These are phyloP conservation scores for Linnemannia elongata DNA, from an alignment of 192 early-diverging fungal genomes.

Conservation along the genomic window DNA sequence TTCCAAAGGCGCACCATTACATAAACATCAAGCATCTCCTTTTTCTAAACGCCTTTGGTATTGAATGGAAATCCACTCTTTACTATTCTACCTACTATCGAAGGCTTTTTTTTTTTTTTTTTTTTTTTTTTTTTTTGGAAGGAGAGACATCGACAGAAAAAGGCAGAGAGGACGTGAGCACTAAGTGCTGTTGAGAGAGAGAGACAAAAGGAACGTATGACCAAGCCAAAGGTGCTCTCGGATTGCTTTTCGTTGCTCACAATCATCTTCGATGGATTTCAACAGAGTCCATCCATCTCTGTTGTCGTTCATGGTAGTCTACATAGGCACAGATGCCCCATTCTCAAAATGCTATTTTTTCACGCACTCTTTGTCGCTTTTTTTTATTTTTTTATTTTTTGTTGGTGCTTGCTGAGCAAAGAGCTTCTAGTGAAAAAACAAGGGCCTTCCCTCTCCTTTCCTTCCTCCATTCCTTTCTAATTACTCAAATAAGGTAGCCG, in stretches of 20 bases:
- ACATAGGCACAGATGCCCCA: not conserved
- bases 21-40: not conserved
- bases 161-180: not conserved
- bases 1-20: not conserved
- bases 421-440: not conserved
- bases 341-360: not conserved
- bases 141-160: not conserved
- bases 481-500: not conserved
- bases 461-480: not conserved
- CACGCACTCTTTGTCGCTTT: not conserved
- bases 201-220: constrained; percentile 5
- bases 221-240: constrained; percentile 3
- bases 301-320: no score
- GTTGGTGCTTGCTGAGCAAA: not conserved
- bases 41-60: not conserved
- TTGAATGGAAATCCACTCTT: not conserved
- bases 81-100: not conserved
- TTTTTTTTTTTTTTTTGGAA: no score
- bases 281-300: not conserved
- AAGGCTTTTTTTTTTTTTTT: no score
- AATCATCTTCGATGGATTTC: constrained; percentile 6
- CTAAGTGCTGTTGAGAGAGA: not conserved
- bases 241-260: not conserved
- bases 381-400: not conserved
- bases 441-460: not conserved